These are phyloP conservation scores for Penicillium sp. DNA, from an alignment of 2,329 filamentous ascomycete species.

Conservation along the genomic window DNA sequence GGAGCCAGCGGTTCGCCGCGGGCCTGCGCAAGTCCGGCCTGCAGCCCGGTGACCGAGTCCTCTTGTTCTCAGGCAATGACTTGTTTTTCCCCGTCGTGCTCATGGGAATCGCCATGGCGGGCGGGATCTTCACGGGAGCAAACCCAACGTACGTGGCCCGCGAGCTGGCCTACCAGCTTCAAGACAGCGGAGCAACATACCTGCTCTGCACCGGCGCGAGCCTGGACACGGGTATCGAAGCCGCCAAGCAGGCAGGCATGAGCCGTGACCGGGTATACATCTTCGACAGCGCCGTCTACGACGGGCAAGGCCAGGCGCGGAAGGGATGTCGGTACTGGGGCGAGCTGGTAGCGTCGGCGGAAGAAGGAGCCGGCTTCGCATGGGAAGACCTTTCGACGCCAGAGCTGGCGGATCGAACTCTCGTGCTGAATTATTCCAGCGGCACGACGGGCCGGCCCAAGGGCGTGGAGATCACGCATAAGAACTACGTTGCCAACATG, in stretches of 20 bases:
- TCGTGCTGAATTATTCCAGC: constrained; percentile 72
- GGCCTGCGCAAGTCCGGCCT: constrained; percentile 66
- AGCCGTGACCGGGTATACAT: constrained; percentile 58
- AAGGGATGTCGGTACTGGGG: constrained; percentile 62
- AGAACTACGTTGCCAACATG: constrained; percentile 71
- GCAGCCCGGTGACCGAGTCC: constrained; percentile 65
- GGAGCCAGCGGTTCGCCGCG: constrained; percentile 69
- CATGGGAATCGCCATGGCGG: constrained; percentile 72
- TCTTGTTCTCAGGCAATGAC: constrained; percentile 72
- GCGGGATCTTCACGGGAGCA: constrained; percentile 73
- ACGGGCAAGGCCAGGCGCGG: constrained; percentile 38
- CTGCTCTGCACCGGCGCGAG: constrained; percentile 59
- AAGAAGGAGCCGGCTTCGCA: constrained; percentile 56
- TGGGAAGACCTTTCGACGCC: constrained; percentile 56
- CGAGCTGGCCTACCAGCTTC: constrained; percentile 73
- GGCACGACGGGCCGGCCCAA: constrained; percentile 80
- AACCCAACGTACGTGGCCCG: constrained; percentile 68
- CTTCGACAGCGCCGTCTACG: constrained; percentile 59
- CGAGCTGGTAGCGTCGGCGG: constrained; percentile 53
- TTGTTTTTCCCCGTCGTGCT: constrained; percentile 70
- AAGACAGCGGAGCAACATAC: constrained; percentile 66
- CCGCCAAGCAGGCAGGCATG: constrained; percentile 60
- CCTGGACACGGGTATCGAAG: constrained; percentile 64
- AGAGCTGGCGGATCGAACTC: constrained; percentile 33
- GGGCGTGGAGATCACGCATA: constrained; percentile 78